A percentile compares a stretch with the other conserved stretches of the same genome.
Evolutionary conservation across 2,329 filamentous ascomycete genomes (phyloP).

Genomic region (Cryphonectria japonica): DNA sequence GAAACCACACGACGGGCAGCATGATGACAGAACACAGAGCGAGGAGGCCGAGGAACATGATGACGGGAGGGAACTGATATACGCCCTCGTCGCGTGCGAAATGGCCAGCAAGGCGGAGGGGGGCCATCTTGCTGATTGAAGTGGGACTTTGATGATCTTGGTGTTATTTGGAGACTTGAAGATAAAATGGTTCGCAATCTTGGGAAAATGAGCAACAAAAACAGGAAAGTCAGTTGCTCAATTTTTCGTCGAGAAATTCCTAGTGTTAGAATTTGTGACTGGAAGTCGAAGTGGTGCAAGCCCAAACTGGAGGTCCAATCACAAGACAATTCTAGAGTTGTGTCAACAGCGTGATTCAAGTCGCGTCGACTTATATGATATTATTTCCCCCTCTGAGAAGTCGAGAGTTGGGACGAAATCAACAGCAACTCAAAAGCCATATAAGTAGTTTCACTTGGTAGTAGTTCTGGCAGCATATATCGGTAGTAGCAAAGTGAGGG

Average conservation of each 20-base stretch:
- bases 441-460: background rate
- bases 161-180: background rate
- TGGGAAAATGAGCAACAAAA: background rate
- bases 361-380: background rate
- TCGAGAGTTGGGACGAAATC: background rate
- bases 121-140: background rate
- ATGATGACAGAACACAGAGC: background rate
- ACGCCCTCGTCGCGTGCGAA: background rate
- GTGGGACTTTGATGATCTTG: background rate
- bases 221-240: background rate
- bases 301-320: no score
- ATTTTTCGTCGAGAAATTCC: no score
- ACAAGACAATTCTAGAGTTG: no score
- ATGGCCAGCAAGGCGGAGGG: background rate
- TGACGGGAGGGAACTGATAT: background rate
- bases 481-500: background rate
- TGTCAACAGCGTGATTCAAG: background rate
- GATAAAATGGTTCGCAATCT: background rate
- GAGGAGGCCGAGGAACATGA: slow-evolving; percentile 8
- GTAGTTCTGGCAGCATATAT: no score
- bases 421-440: background rate
- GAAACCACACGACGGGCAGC: slow-evolving; percentile 8
- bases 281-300: background rate
- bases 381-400: background rate
- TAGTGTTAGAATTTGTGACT: background rate